Base-by-base conservation (phyloP, 2,329 filamentous ascomycete species). In the Coniella vitis region DNA sequence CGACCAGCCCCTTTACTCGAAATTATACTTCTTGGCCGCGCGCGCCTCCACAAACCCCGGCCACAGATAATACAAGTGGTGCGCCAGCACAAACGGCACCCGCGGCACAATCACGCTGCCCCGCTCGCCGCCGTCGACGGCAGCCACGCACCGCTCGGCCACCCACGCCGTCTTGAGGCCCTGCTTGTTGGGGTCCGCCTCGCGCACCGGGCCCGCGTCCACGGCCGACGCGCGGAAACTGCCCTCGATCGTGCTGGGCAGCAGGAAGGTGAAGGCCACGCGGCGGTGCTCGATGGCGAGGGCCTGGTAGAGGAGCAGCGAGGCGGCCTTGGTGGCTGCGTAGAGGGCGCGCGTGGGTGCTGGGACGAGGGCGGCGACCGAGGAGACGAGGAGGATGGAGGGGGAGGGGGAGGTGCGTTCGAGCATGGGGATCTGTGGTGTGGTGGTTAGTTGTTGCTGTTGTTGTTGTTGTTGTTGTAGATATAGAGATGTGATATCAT, bases 341-440 rank as follows among this genome's bases (percentile, higher is more conserved):
- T 65, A 65, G 14, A 65, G 55, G 3, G 59, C 63, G 4, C 63
- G 57, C 2, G 63, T 65, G 1, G 63, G 63, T n/a, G 63, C 63
- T 7, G 63, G 61, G 4, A 65, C 49, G 9, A 64, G 45, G 2
- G 62, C 61, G 13, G 51, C 51, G 19, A 49, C n/a, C 4, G 51
- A 53, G 4, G 48, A 51, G 19, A 53, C 37, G 13, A 53, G 45
- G 16, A 53, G 36, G 45, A 53, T 51, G 36, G 51, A 40, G 3
- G 51, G 51, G 3, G 32, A 56, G 7, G 53, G 22, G 5, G 62
- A 65, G 4, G 62, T 63, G 20, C 61, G 60, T 20, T 55, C 55
- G 38, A 65, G 38, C 57, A 61, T 57, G 1, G 62, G 62, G 7
- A 65, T 56, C 56, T 57, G n/a, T 1, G 2, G 12, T 2, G 1